Evolutionary conservation across 139 green algal species (phyloP).

Genomic region (Pycnococcus provasolii): DNA sequence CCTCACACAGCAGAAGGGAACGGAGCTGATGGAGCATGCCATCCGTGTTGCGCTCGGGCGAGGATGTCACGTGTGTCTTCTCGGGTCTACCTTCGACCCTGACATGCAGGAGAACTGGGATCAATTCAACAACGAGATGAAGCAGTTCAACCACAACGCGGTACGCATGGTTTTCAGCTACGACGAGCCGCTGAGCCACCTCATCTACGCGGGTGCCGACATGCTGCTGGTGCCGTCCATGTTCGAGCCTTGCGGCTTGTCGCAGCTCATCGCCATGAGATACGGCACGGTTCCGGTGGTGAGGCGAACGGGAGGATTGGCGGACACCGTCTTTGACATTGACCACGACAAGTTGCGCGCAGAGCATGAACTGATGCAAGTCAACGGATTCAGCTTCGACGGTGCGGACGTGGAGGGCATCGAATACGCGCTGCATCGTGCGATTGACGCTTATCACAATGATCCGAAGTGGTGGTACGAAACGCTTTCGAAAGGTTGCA

Average conservation of each 20-base stretch:
- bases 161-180: slow-evolving; percentile 33
- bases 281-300: slow-evolving; percentile 45
- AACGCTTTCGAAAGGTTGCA: slow-evolving; percentile 26
- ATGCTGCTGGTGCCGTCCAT: slow-evolving; percentile 37
- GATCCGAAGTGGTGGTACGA: slow-evolving; percentile 49
- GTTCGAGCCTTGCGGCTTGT: slow-evolving; percentile 48
- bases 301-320: slow-evolving; percentile 32
- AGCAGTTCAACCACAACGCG: slow-evolving; percentile 12
- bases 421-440: slow-evolving; percentile 32
- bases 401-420: slow-evolving; percentile 15
- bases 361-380: slow-evolving; percentile 9
- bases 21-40: slow-evolving; percentile 41
- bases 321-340: slow-evolving; percentile 49
- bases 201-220: slow-evolving; percentile 46
- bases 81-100: slow-evolving; percentile 31
- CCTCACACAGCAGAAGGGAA: slow-evolving; percentile 43
- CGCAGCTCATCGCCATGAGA: slow-evolving; percentile 48
- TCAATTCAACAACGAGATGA: slow-evolving; percentile 28
- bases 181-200: slow-evolving; percentile 43
- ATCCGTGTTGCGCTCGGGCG: slow-evolving; percentile 27
- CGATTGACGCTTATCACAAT: slow-evolving; percentile 62
- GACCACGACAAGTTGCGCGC: slow-evolving; percentile 39
- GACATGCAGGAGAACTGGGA: slow-evolving; percentile 37
- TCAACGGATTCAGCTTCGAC: slow-evolving; percentile 33
- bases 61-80: slow-evolving; percentile 33